Conservation (phyloP, 2,329 filamentous ascomycete species). For the Arthrobotrys pseudoclavata region DNA sequence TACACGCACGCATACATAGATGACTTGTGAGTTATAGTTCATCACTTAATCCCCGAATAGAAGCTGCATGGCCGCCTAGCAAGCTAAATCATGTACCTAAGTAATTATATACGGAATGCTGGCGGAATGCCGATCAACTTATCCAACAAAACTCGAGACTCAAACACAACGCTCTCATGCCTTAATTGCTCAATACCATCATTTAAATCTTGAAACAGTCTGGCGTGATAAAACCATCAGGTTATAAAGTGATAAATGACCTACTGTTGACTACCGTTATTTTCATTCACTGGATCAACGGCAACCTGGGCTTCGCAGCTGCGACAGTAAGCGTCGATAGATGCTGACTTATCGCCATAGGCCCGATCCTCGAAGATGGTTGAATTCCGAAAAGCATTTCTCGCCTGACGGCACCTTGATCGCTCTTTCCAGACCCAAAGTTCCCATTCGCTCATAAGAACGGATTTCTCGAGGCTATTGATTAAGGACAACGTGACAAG, state of each 20-base stretch:
- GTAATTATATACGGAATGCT: neutral
- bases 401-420: slow-evolving; percentile 77
- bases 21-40: neutral
- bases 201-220: neutral
- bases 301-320: slow-evolving; percentile 35
- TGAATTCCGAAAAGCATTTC: slow-evolving; percentile 67
- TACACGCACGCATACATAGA: neutral
- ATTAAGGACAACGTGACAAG: slow-evolving; percentile 90
- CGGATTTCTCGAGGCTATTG: slow-evolving; percentile 88
- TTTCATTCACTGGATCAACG: neutral
- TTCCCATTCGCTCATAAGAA: slow-evolving; percentile 90
- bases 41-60: neutral
- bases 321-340: slow-evolving; percentile 44
- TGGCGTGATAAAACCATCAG: neutral
- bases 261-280: neutral
- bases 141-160: neutral
- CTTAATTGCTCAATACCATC: neutral
- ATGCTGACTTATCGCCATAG: slow-evolving; percentile 28
- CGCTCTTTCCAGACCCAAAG: slow-evolving; percentile 89
- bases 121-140: neutral
- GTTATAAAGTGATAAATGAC: neutral
- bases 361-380: slow-evolving; percentile 61
- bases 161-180: neutral
- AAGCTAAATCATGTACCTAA: neutral
- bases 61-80: neutral